phyloP scores from a whole-genome alignment of 2,329 filamentous ascomycete species.

The Fusarium piperis region DNA sequence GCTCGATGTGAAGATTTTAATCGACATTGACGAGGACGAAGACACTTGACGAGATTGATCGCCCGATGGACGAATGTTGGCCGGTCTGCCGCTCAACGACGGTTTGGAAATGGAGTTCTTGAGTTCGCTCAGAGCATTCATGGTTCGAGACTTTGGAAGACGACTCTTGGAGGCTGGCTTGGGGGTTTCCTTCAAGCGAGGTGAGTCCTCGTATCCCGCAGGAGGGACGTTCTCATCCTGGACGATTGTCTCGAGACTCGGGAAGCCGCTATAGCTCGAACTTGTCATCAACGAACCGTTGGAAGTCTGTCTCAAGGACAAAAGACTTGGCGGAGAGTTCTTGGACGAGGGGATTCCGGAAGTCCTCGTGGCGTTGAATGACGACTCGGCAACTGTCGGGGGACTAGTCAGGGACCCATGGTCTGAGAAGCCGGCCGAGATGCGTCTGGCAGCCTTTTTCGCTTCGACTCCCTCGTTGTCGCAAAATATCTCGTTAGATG shows the following conservation, averaged over 20 bases:
- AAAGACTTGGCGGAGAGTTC: constrained; percentile 28
- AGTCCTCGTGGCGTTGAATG: constrained; percentile 37
- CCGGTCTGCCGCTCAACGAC: constrained; percentile 33
- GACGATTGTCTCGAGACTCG: constrained; percentile 3
- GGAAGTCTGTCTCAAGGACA: constrained; percentile 19
- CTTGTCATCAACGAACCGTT: constrained; percentile 18
- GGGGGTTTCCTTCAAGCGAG: neutral
- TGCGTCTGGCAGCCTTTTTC: constrained; percentile 35
- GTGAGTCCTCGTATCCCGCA: neutral
- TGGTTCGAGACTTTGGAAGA: constrained; percentile 57
- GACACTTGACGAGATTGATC: constrained; percentile 29
- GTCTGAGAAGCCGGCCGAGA: constrained; percentile 46
- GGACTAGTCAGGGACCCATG: constrained; percentile 39
- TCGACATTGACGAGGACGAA: constrained; percentile 37
- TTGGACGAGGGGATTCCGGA: constrained; percentile 16
- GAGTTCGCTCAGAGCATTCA: constrained; percentile 56
- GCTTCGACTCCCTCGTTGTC: constrained; percentile 3
- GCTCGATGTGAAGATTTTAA: constrained; percentile 19
- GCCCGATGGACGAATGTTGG: constrained; percentile 14
- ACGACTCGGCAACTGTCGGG: constrained; percentile 45
- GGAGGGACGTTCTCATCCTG: constrained; percentile 45
- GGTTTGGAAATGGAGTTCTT: constrained; percentile 56
- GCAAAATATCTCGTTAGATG: constrained; percentile 28
- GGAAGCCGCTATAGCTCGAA: constrained; percentile 21
- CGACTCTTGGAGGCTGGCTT: constrained; percentile 32